Evolutionary conservation across 345 rosid species (phyloP), one percentile per base, ranked within the genome.

Genomic region (Rubroshorea leprosula): DNA sequence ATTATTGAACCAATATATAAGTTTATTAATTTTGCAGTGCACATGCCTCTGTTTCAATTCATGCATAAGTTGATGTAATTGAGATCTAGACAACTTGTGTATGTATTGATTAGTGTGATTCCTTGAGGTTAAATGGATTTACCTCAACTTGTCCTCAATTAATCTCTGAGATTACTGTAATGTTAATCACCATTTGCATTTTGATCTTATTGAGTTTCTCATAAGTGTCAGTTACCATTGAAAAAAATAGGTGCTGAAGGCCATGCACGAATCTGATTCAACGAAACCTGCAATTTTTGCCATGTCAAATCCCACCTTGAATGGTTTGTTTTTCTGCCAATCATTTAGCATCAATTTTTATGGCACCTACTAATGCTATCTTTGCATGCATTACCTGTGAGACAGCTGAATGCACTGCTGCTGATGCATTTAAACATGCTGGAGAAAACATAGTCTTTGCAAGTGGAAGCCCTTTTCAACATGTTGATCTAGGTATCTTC

Each of bases 381-480:
- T 49, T 67, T 27, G n/a, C n/a, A n/a, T n/a, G n/a, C 57, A 47
- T 64, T 57, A 52, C 21, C 5, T 43, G 47, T 72, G 71, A 54
- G 57, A 69, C 83, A 93, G 99, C 99, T 49, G 99, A 93, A 74
- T 89, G 97, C 76, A 85, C 94, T 63, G 97, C 97, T 55, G 80
- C 69, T 71, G 99, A 87, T 71, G 97, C 99, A 63, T 93, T 93
- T 64, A 79, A 93, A 79, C 73, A 83, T 60, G 95, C 96, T 25
- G 97, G 99, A 74, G 96, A 78, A 74, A 83, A 83, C 67, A 80
- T 93, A 63, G 90, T 76, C 66, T 93, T 93, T 70, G 99, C 87
- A 57, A 89, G 97, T 65, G 99, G 99, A 82, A 93, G 99, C 76
- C 99, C 99, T 66, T 89, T 93, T n/a, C 76, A 79, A 53, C 78